Percentiles rank a stretch among this genome's conserved stretches.
Evolutionary conservation across 306 rosid species (phyloP).

Genomic region (Dryas alaskensis): DNA sequence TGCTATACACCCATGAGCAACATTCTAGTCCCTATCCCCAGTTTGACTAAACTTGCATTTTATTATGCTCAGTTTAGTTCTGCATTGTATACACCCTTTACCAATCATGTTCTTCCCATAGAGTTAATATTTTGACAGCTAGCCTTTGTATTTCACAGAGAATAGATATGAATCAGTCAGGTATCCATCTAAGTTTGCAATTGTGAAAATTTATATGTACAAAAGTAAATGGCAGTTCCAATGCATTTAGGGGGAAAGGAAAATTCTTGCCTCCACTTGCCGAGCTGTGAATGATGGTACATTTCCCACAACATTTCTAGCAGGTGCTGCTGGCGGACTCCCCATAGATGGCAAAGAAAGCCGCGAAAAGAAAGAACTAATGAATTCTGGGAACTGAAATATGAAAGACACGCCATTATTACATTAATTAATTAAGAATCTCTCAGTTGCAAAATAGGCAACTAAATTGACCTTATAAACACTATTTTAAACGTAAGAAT

Average conservation of each 20-base stretch:
- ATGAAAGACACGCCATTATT: constrained; percentile 20
- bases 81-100: neutral
- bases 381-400: constrained; percentile 69
- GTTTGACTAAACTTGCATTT: constrained; percentile 3
- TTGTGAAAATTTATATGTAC: neutral
- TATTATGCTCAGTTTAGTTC: neutral
- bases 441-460: constrained; percentile 21
- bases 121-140: neutral
- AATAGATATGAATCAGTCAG: neutral
- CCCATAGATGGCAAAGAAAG: constrained; percentile 70
- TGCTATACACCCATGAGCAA: neutral
- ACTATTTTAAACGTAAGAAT: neutral
- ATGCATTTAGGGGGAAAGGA: neutral
- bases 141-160: neutral
- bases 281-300: constrained; percentile 55
- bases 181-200: neutral
- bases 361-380: constrained; percentile 66
- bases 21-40: neutral
- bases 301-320: constrained; percentile 53
- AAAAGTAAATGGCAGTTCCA: neutral
- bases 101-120: neutral
- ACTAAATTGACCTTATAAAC: neutral
- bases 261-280: constrained; percentile 69
- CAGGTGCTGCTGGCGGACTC: constrained; percentile 56
- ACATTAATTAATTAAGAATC: constrained; percentile 18